Percentiles rank a stretch among this genome's conserved stretches.
Conservation (phyloP, 192 early-diverging fungal species). For the Linnemannia exigua region DNA sequence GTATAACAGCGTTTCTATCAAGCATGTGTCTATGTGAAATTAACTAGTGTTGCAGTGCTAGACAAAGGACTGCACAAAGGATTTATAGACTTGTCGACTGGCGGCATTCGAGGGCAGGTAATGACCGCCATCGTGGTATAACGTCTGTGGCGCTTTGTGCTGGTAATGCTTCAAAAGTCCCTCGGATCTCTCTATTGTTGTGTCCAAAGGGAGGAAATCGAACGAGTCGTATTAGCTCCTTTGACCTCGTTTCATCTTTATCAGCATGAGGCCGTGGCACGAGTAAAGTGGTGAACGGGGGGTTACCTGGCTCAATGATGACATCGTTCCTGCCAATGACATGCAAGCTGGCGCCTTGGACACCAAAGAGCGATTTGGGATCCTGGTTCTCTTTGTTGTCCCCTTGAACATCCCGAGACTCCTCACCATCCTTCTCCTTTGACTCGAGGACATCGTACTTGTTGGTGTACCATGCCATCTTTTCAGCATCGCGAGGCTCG, state of each 20-base stretch:
- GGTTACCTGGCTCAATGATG: slow-evolving; percentile 49
- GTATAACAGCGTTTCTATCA: neutral
- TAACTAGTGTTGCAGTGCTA: no score
- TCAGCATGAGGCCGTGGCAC: no score
- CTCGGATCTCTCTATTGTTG: slow-evolving; percentile 31
- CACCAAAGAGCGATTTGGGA: slow-evolving; percentile 25
- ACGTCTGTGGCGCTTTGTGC: slow-evolving; percentile 18
- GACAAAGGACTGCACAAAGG: slow-evolving; percentile 48
- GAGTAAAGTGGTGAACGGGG: neutral
- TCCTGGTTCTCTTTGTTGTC: slow-evolving; percentile 27
- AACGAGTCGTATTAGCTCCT: neutral
- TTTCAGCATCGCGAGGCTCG: slow-evolving; percentile 39
- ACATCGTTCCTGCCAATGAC: slow-evolving; percentile 48
- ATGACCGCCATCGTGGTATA: slow-evolving; percentile 54
- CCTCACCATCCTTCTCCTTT: neutral
- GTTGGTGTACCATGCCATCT: slow-evolving; percentile 41
- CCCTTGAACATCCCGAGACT: neutral
- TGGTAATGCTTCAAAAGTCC: slow-evolving; percentile 42
- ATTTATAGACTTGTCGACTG: slow-evolving; percentile 50
- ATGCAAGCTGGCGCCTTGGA: slow-evolving; percentile 55
- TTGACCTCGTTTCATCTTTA: no score
- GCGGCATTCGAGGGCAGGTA: slow-evolving; percentile 49
- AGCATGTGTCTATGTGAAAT: no score
- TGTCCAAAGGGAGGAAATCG: neutral
- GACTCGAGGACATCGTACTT: slow-evolving; percentile 23